Base-by-base conservation (phyloP, 371 early-diverging fungal species). In the Saksenaea vasiformis region DNA sequence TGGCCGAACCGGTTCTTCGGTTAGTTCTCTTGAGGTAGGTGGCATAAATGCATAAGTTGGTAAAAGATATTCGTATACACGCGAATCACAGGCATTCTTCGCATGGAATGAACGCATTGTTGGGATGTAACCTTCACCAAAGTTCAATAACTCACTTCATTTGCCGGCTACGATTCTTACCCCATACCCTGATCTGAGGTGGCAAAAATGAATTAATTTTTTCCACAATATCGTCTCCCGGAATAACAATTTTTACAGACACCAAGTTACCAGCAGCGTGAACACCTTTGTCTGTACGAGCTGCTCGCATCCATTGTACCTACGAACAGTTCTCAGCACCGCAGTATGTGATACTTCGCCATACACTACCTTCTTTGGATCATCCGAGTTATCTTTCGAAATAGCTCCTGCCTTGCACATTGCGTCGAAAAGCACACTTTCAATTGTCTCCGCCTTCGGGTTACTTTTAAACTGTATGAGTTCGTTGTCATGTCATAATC, bases 241-340 rank as follows among this genome's bases (percentile, higher is more conserved):
- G 70, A 15, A 89, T 73, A 39, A 90, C 87, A 88, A 97, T 87
- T 79, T 99, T 99, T 37, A 94, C 67, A 1, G 95, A 91, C n/a
- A 97, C 85, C 0, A 99, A 87, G 62, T 98, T 95, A 19, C 98
- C 96, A 22, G 95, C 96, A 8, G 99, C 99, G 74, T 98, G 98
- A 1, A 99, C 99, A 19, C 99, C 99, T 79, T 99, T 99, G 76
- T 99, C 99, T 0, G 99, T 99, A 27, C 99, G 87, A n/a, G 98
- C 99, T 11, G 96, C 91, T 59, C 99, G 80, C 85, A 85, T 84
- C 76, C 95, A 88, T 28, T 85, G 81, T 31, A 90, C 83, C 90
- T 95, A 44, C 5, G 24, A 38, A 5, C n/a, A 57, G 36, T 9
- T 8, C n/a, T 28, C 35, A 54, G 56, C 35, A 37, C 36, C 19